Conservation (phyloP, 2,329 filamentous ascomycete species). For the Lasiodiplodia theobromae region DNA sequence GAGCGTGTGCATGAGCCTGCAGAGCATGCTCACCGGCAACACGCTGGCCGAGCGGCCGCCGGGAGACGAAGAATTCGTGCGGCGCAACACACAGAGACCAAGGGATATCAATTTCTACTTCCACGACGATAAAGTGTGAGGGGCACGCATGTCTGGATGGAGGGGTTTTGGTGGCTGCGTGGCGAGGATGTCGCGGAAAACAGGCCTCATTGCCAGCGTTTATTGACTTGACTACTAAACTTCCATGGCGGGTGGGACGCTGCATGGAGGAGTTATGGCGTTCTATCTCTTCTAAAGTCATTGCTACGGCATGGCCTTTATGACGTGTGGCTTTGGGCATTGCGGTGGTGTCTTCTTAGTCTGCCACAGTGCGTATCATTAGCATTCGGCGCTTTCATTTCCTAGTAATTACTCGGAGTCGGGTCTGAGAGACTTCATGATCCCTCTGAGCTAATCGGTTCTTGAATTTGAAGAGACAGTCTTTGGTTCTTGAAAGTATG, state of each 20-base stretch:
- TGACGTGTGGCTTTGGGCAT: background rate
- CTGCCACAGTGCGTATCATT: background rate
- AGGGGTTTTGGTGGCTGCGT: background rate
- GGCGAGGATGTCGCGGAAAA: background rate
- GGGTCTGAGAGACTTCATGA: too few species aligned
- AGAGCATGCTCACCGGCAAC: slow-evolving; percentile 98
- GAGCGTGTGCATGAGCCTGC: slow-evolving; percentile 94
- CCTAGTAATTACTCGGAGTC: background rate
- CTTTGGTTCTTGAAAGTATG: too few species aligned
- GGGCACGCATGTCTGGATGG: background rate
- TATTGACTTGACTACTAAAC: background rate
- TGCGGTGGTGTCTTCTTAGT: slow-evolving; percentile 15
- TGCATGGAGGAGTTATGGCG: background rate
- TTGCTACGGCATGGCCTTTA: background rate
- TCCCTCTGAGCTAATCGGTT: too few species aligned
- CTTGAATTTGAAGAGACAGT: too few species aligned
- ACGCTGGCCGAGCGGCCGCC: slow-evolving; percentile 87
- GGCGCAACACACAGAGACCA: slow-evolving; percentile 77
- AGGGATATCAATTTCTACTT: slow-evolving; percentile 93
- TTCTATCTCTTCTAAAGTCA: background rate
- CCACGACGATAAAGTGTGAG: slow-evolving; percentile 75
- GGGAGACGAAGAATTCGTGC: slow-evolving; percentile 89
- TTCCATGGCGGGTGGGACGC: background rate
- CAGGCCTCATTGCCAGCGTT: background rate
- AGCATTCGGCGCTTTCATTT: background rate